A percentile compares a stretch with the other conserved stretches of the same genome.
These are phyloP conservation scores for Furcasterigmium furcatum DNA, from an alignment of 2,329 filamentous ascomycete genomes.

Conservation along the genomic window DNA sequence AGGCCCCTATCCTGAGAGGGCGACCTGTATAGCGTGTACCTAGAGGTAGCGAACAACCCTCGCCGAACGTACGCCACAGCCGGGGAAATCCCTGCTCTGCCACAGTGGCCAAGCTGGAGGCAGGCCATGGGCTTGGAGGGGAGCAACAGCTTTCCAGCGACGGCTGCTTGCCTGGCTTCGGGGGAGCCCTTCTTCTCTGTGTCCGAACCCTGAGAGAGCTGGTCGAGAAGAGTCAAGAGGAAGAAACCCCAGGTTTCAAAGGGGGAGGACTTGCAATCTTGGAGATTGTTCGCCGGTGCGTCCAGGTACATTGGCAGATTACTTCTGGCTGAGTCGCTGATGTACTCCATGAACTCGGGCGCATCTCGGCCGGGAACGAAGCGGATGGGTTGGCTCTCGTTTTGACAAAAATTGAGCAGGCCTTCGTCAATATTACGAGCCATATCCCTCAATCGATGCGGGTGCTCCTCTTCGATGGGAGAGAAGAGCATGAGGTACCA, in stretches of 20 bases:
- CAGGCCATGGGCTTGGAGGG: constrained; percentile 33
- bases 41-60: constrained; percentile 27
- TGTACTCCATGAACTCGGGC: constrained; percentile 27
- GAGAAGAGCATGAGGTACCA: constrained; percentile 31
- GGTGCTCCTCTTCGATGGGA: constrained; percentile 19
- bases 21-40: constrained; percentile 25
- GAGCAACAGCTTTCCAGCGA: constrained; percentile 31
- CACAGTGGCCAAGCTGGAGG: constrained; percentile 32
- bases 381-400: constrained; percentile 17
- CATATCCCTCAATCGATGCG: constrained; percentile 18
- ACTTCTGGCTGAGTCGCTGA: constrained; percentile 26
- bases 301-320: constrained; percentile 23
- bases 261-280: constrained; percentile 27
- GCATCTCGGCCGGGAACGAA: constrained; percentile 24
- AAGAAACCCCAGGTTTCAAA: constrained; percentile 39
- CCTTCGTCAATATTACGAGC: constrained; percentile 29
- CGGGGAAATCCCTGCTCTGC: constrained; percentile 26
- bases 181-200: constrained; percentile 16
- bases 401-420: constrained; percentile 18
- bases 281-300: constrained; percentile 21
- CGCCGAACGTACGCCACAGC: constrained; percentile 30
- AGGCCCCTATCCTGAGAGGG: constrained; percentile 13
- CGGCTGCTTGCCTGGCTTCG: constrained; percentile 21
- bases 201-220: constrained; percentile 30
- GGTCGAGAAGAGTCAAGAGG: constrained; percentile 35